Evolutionary conservation across 176 grass and related monocot genomes (phyloP), one percentile per base, ranked within the genome.

Genomic region (Chloris gayana): DNA sequence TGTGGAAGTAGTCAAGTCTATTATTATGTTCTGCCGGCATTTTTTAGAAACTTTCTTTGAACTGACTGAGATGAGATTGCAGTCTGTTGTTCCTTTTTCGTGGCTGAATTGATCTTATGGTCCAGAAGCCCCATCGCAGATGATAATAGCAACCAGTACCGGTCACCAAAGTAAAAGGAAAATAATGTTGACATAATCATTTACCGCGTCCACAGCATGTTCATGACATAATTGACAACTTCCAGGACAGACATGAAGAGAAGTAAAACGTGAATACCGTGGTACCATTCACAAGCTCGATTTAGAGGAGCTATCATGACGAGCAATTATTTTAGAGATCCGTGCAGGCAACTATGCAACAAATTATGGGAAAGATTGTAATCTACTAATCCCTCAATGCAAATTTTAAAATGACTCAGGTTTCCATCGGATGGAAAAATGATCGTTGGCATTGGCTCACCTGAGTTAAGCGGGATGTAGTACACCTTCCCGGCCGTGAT

Each of bases 391-490:
- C 35, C 24, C 64, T 32, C 56, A 62, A 12, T 21, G 60, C 7
- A 15, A 25, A 64, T 25, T 24, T 10, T 24, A 60, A 18, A 32
- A 68, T 17, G 11, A 27, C n/a, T 24, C 7, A 71, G 46, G 30
- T 11, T 56, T 63, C 76, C 68, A 53, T 57, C 30, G 53, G 74
- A 54, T 41, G 34, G 33, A 12, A n/a, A 69, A 69, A 80, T 49
- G 37, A 62, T 85, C 58, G 64, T 21, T 32, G 56, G 64, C 56
- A 82, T 59, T 72, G 67, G 57, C 49, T 89, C 64, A 99, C 96
- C 96, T 72, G 96, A 93, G 88, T 95, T 95, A 51, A 99, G 77
- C 33, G 96, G 96, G 74, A 99, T 88, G 84, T 99, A 99, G 81
- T 93, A 92, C 22, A 99, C 86, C 65, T 87, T 87, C 41, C 96